Evolutionary conservation across 495 filamentous ascomycete genomes (phyloP), one percentile per base, ranked within the genome.

Genomic region (Penicillium maclennaniae): DNA sequence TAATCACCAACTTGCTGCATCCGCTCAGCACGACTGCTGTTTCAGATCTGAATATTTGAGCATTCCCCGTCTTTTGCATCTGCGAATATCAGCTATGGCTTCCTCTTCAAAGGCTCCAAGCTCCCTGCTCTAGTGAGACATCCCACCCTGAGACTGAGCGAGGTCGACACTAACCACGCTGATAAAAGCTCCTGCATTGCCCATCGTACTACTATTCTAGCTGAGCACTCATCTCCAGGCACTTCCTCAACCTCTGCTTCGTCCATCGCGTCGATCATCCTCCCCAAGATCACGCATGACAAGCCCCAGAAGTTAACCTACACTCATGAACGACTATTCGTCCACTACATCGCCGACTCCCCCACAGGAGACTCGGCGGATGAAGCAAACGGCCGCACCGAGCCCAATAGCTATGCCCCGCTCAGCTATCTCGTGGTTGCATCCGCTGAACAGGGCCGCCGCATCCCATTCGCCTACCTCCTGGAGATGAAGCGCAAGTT

Each of bases 271-370:
- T 92, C 91, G 54, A 79, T 97, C 60, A 91, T 97, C 74, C 90
- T 98, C 54, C 93, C 93, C 49, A 97, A 96, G 64, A 96, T 98
- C 79, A 71, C 73, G 54, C 93, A 98, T 70, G 67, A 78, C 49
- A 72, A 80, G 28, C 81, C 92, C 7, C 86, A 92, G 66, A 96
- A 96, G 69, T 83, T 95, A 34, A 97, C 92, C 55, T 96, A 92
- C 77, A 95, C 89, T 23, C 90, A 95, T 69, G 86, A 91, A 67
- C 76, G 83, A 40, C 84, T 96, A 67, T 91, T 92, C 75, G 90
- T 97, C 70, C 91, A 97, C 79, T 97, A 95, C 79, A 91, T 97
- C 70, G 82, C 92, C 62, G 86, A 89, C 64, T 85, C 92, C 1
- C 83, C 91, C 20, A 86, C 84, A 3, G 81, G 85, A 43, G 74